phyloP scores from a whole-genome alignment of 2,329 filamentous ascomycete species.

The Celoporthe dispersa region DNA sequence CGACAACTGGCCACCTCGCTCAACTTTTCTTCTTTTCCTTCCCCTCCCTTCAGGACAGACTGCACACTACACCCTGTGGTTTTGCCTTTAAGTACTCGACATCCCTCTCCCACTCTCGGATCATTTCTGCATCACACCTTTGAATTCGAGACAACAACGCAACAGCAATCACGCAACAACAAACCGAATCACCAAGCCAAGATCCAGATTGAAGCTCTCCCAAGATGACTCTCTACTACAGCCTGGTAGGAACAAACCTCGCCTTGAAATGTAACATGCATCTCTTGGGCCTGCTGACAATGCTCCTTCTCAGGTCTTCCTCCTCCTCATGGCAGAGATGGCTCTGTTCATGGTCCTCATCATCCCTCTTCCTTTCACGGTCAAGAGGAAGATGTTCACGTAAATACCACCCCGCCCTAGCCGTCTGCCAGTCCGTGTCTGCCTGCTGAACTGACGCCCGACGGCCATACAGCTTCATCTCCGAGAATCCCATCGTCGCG shows the following conservation, averaged over 20 bases:
- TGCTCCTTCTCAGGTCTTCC: slow-evolving; percentile 67
- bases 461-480: slow-evolving; percentile 75
- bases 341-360: slow-evolving; percentile 77
- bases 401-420: slow-evolving; percentile 40
- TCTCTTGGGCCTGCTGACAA: slow-evolving; percentile 37
- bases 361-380: slow-evolving; percentile 84
- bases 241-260: slow-evolving; percentile 46
- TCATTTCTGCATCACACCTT: slow-evolving; percentile 7
- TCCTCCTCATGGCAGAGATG: slow-evolving; percentile 84
- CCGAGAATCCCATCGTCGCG: slow-evolving; percentile 79
- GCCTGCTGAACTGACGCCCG: slow-evolving; percentile 7
- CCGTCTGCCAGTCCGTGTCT: not conserved
- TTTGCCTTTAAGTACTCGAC: slow-evolving; percentile 3
- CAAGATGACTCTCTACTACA: slow-evolving; percentile 64
- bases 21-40: not conserved
- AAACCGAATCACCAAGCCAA: not conserved
- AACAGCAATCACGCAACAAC: not conserved
- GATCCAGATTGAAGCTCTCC: slow-evolving; percentile 33
- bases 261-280: not conserved
- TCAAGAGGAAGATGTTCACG: slow-evolving; percentile 84
- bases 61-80: not conserved
- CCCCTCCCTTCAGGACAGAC: not conserved
- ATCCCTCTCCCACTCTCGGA: not conserved
- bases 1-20: slow-evolving; percentile 29
- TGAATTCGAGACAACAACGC: not conserved